Evolutionary conservation across 2,329 filamentous ascomycete species (phyloP).

Genomic region (Sporothrix mexicana): DNA sequence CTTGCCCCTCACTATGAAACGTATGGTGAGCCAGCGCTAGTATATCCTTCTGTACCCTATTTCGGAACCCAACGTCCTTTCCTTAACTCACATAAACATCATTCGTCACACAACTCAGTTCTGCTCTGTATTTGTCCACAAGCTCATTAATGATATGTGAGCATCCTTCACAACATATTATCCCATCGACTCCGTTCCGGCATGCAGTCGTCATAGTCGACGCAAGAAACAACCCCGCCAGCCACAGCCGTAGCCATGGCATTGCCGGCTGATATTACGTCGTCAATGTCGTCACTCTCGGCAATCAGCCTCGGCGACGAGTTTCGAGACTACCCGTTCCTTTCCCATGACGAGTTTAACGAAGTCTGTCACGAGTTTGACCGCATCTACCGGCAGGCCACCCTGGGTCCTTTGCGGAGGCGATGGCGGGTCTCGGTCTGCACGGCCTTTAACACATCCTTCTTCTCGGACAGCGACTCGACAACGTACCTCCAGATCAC

Average conservation of each 20-base stretch:
- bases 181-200: neutral
- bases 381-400: constrained; percentile 62
- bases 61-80: neutral
- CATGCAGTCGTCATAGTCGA: constrained; percentile 12
- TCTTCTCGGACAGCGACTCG: constrained; percentile 50
- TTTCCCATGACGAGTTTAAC: constrained; percentile 67
- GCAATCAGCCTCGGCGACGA: constrained; percentile 41
- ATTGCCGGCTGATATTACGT: neutral
- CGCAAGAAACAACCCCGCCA: neutral
- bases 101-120: neutral
- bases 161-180: no score
- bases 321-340: constrained; percentile 64
- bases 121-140: neutral
- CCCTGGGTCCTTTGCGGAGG: constrained; percentile 59
- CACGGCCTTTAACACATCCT: constrained; percentile 56
- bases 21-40: neutral
- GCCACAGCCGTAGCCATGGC: neutral
- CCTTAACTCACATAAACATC: neutral
- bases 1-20: constrained; percentile 1
- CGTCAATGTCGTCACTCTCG: neutral
- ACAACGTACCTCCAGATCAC: constrained; percentile 63
- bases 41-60: neutral
- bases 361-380: constrained; percentile 69
- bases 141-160: neutral
- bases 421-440: constrained; percentile 62